Evolutionary conservation across 2,329 filamentous ascomycete species (phyloP), one percentile per base, ranked within the genome.

Genomic region (Byssothecium circinans): DNA sequence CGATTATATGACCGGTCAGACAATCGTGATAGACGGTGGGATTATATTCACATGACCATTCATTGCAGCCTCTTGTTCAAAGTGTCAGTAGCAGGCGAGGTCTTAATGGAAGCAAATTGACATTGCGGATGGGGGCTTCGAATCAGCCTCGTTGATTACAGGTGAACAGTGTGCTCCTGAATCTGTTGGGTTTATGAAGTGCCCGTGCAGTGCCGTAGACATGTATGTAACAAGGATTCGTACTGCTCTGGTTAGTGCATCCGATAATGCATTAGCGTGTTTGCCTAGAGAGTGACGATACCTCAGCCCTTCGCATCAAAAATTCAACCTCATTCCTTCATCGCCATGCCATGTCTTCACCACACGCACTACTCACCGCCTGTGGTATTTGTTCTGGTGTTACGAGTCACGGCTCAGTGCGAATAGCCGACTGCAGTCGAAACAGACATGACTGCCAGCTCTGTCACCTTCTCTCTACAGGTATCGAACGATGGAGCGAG

Each of bases 1-100:
- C 37, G 80, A 87, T 53, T 86, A 83, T 53, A 75, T 87, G 56
- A 87, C 84, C 0, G 85, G 84, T 0, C 84, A 87, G 70, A 86
- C 81, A 2, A 74, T 85, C 50, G 61, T 87, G 8, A 78, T 86
- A 27, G 82, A 84, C 54, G 82, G 81, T 0, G 82, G 82, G 0
- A 80, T 83, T n/a, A 64, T 79, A 6, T 80, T 77, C 37, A 76
- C 70, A 15, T 71, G 56, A 32, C 6, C 14, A 14, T 32, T 32
- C 12, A 14, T 8, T 5, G 12, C 14, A 5, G 8, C 14, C 12
- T 7, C 14, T 32, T 32, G 5, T 32, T 14, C 14, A 12, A 12
- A 8, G 12, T 32, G 12, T 8, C 14, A n/a, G 4, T 14, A 14
- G 7, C 8, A 32, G 6, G 12, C 14, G 25, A 27, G 25, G 25